Percentiles rank a stretch among this genome's conserved stretches.
These are phyloP conservation scores for Crepidotus variabilis DNA, from an alignment of 768 basidiomycete species.

Conservation along the genomic window DNA sequence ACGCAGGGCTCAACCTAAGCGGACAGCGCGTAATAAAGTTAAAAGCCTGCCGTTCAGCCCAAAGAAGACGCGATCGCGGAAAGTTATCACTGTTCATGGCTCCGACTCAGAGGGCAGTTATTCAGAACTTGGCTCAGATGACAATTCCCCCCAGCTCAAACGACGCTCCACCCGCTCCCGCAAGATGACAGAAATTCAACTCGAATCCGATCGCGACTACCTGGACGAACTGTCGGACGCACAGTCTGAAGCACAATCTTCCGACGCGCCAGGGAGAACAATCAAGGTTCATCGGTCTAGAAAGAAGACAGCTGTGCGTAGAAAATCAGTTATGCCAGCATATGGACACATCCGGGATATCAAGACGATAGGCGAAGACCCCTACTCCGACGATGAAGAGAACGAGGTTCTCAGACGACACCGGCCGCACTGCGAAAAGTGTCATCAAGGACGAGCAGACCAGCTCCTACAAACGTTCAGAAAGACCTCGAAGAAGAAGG, in stretches of 20 bases:
- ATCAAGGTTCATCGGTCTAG: constrained; percentile 14
- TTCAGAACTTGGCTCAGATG: constrained; percentile 20
- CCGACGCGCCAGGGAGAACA: constrained; percentile 11
- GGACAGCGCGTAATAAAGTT: constrained; percentile 12
- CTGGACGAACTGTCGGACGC: constrained; percentile 2
- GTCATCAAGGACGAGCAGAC: constrained; percentile 58
- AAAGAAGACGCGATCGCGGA: constrained; percentile 47
- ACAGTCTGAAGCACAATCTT: not conserved
- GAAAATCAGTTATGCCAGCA: constrained; percentile 21
- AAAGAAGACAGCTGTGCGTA: constrained; percentile 14
- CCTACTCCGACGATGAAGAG: constrained; percentile 51
- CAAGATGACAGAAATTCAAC: constrained; percentile 33
- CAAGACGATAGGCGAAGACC: constrained; percentile 40
- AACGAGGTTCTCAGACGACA: constrained; percentile 55
- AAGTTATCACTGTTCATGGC: constrained; percentile 26
- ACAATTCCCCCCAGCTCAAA: constrained; percentile 20
- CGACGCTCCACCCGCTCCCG: constrained; percentile 45
- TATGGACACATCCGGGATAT: constrained; percentile 45
- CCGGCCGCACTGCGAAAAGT: constrained; percentile 68
- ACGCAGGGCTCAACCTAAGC: constrained; percentile 5
- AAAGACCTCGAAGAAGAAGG: constrained; percentile 35
- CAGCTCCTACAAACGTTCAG: constrained; percentile 37
- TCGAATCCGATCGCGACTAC: constrained; percentile 25
- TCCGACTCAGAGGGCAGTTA: constrained; percentile 30
- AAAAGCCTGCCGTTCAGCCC: constrained; percentile 63